Conservation (phyloP, 2,329 filamentous ascomycete genomes). For the Aspergillus piperis region DNA sequence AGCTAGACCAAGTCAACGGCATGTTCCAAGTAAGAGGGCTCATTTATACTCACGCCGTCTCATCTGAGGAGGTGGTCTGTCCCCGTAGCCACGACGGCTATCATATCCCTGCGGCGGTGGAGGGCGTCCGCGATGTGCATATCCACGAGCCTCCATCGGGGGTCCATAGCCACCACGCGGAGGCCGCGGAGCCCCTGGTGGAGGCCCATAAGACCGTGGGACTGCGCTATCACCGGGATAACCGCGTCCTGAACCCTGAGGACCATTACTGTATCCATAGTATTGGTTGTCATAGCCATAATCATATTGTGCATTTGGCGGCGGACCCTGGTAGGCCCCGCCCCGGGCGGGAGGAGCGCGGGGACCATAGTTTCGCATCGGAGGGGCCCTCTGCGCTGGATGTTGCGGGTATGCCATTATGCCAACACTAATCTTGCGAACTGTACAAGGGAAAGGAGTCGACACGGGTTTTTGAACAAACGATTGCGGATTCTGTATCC, state of each 20-base stretch:
- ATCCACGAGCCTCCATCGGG: constrained; percentile 23
- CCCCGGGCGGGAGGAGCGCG: constrained; percentile 25
- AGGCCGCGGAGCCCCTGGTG: constrained; percentile 32
- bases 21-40: not conserved
- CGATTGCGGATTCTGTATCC: not conserved
- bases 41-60: constrained; percentile 35
- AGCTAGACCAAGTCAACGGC: constrained; percentile 20
- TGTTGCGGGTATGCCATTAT: constrained; percentile 43
- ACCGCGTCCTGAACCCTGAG: constrained; percentile 32
- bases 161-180: constrained; percentile 35
- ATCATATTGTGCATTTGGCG: constrained; percentile 30
- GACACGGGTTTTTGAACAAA: not conserved
- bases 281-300: constrained; percentile 30
- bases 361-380: constrained; percentile 34
- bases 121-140: constrained; percentile 30
- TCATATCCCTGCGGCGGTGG: constrained; percentile 27
- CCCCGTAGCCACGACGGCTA: constrained; percentile 28
- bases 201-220: constrained; percentile 29
- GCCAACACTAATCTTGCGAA: not conserved
- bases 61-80: constrained; percentile 33
- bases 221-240: constrained; percentile 29
- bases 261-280: constrained; percentile 23
- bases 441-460: not conserved
- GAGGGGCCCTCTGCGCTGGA: constrained; percentile 35
- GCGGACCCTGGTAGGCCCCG: constrained; percentile 17